Conservation (phyloP, 306 rosid species). For the Begonia loranthoides region DNA sequence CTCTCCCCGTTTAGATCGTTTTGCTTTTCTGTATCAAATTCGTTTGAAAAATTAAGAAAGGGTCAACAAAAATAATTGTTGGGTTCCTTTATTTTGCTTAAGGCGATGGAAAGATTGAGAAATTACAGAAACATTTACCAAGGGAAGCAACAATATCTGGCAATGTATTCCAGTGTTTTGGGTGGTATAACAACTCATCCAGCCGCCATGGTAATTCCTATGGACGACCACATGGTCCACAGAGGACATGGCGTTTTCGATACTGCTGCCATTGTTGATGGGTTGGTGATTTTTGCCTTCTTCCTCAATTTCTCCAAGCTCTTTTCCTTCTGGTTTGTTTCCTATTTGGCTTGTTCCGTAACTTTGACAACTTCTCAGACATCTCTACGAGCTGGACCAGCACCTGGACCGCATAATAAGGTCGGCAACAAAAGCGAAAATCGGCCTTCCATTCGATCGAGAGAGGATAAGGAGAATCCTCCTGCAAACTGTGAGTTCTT, state of each 20-base stretch:
- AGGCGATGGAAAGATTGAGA: conserved; percentile 50
- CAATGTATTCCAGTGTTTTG: conserved; percentile 85
- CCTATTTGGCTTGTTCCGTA: neutral
- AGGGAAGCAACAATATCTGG: conserved; percentile 51
- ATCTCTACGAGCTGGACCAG: conserved; percentile 76
- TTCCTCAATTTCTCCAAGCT: neutral
- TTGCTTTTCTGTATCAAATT: neutral
- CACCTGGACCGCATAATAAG: conserved; percentile 70
- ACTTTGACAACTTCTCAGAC: conserved; percentile 17
- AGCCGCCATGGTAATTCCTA: conserved; percentile 73
- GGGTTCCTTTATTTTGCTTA: conserved; percentile 1
- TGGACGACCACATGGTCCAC: conserved; percentile 96
- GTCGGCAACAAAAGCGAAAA: conserved; percentile 65
- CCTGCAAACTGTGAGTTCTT: conserved; percentile 70
- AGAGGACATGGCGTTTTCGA: conserved; percentile 94
- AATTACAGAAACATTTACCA: conserved; percentile 30
- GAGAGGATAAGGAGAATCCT: conserved; percentile 49
- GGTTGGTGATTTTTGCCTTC: conserved; percentile 36
- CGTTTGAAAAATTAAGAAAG: neutral
- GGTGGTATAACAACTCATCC: conserved; percentile 78
- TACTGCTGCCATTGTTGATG: conserved; percentile 74
- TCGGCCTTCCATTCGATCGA: conserved; percentile 44
- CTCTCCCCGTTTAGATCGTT: conserved; percentile 4
- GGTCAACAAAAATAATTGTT: neutral
- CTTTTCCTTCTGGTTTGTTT: neutral